Evolutionary conservation across 345 rosid genomes (phyloP), one percentile per base, ranked within the genome.

Genomic region (Sisymbrium altissimum): DNA sequence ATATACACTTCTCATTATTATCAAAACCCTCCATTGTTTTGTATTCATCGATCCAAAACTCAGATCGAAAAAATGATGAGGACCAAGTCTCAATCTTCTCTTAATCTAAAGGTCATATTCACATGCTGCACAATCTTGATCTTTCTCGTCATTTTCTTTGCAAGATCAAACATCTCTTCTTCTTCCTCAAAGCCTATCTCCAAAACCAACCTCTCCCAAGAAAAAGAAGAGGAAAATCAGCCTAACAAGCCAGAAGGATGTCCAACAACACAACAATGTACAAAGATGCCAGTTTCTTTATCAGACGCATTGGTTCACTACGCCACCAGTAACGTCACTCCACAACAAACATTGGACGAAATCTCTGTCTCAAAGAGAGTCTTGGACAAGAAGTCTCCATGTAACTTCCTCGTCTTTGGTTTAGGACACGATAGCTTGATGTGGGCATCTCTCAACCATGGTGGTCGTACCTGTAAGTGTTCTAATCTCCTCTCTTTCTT

Each of bases 351-450:
- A 1, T 65, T 76, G 33, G 84, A 88, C 41, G 99, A 95, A 75
- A 81, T 95, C 68, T 83, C 90, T 1, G 92, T 92, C 21, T 80
- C 89, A 1, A 88, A 88, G 23, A 77, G 80, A 65, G 78, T 92
- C 8, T 68, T 95, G 13, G 92, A 85, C 61, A 83, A 78, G 68
- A 92, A 86, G 70, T 82, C 97, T 1, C 99, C 99, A 0, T 86
- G 97, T 79, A 91, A 95, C 79, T 95, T 95, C 83, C 80, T 95
- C 56, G 96, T 92, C 48, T 95, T 95, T 45, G 99, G 99, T 1
- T 84, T 94, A 8, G 99, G 99, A 12, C 96, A 87, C 39, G 99
- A 92, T 54, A 92, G 97, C 78, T 84, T 92, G 9, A 87, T 95
- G 99, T 95, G 99, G 99, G 80, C 81, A 45, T 70, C 96, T 17